These are phyloP conservation scores for Candolleomyces eurysporus DNA, from an alignment of 768 basidiomycete species.

Conservation along the genomic window DNA sequence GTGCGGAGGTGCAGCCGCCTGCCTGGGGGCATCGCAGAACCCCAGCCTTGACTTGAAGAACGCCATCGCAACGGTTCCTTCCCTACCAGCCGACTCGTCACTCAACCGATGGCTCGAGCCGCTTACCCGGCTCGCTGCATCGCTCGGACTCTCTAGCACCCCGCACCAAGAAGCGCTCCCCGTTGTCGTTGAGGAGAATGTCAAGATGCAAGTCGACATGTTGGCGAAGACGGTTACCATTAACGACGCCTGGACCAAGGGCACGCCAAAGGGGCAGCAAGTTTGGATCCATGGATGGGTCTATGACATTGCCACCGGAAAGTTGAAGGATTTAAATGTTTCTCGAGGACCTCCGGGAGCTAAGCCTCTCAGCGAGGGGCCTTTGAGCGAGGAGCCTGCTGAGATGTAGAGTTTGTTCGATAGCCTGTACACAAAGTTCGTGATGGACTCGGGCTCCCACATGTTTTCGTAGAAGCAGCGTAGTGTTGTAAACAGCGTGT, in stretches of 20 bases:
- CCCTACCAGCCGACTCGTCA: constrained; percentile 38
- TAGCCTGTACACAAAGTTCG: neutral
- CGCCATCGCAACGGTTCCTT: constrained; percentile 31
- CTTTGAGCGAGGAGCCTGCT: no score
- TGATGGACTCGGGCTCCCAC: no score
- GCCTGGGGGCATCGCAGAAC: constrained; percentile 44
- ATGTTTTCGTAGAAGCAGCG: no score
- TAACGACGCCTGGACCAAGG: constrained; percentile 44
- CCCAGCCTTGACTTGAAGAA: constrained; percentile 25
- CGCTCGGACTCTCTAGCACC: constrained; percentile 40
- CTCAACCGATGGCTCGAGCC: constrained; percentile 74
- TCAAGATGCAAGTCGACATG: constrained; percentile 52
- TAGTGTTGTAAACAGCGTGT: neutral
- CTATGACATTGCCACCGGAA: constrained; percentile 59
- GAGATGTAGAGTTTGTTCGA: neutral
- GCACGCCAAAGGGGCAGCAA: constrained; percentile 39
- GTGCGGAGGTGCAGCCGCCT: constrained; percentile 75
- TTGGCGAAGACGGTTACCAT: constrained; percentile 46
- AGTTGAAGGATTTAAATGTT: constrained; percentile 54
- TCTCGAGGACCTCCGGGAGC: constrained; percentile 33
- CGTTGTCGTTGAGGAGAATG: constrained; percentile 57
- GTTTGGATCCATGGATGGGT: constrained; percentile 73
- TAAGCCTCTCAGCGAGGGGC: no score
- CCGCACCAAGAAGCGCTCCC: constrained; percentile 38
- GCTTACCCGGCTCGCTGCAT: constrained; percentile 51